Evolutionary conservation across 1,139 yeast genomes (phyloP).

Genomic region (Candida sp.): DNA sequence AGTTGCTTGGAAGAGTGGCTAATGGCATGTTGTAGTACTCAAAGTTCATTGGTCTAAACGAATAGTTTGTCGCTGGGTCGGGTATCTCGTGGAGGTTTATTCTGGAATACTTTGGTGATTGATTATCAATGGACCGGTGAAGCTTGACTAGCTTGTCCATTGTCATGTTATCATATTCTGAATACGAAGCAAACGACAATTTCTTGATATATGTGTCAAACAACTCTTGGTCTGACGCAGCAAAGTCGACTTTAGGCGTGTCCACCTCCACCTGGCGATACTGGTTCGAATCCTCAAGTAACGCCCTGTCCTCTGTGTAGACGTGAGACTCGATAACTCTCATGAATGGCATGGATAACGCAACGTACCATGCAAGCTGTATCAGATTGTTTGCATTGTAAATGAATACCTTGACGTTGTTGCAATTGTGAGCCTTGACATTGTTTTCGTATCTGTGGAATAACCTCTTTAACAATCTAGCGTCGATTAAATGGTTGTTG

Average conservation of each 20-base stretch:
- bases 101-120: slow-evolving; percentile 19
- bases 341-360: slow-evolving; percentile 41
- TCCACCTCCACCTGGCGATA: slow-evolving; percentile 19
- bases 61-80: slow-evolving; percentile 21
- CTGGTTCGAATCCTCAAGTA: slow-evolving; percentile 18
- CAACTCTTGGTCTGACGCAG: slow-evolving; percentile 28
- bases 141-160: slow-evolving; percentile 32
- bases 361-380: slow-evolving; percentile 44
- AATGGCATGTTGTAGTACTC: slow-evolving; percentile 36
- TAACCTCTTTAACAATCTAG: slow-evolving; percentile 23
- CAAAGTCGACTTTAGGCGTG: slow-evolving; percentile 22
- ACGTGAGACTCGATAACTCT: slow-evolving; percentile 38
- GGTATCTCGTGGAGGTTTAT: slow-evolving; percentile 17
- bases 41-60: slow-evolving; percentile 41
- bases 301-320: slow-evolving; percentile 28
- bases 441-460: slow-evolving; percentile 25
- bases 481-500: slow-evolving; percentile 36
- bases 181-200: slow-evolving; percentile 30
- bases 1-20: slow-evolving; percentile 28
- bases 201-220: slow-evolving; percentile 27
- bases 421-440: slow-evolving; percentile 15
- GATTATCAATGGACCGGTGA: slow-evolving; percentile 28
- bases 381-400: slow-evolving; percentile 39
- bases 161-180: slow-evolving; percentile 25
- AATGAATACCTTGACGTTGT: slow-evolving; percentile 34